phyloP scores from a whole-genome alignment of 345 rosid genomes.

The Clarkia xantiana region DNA sequence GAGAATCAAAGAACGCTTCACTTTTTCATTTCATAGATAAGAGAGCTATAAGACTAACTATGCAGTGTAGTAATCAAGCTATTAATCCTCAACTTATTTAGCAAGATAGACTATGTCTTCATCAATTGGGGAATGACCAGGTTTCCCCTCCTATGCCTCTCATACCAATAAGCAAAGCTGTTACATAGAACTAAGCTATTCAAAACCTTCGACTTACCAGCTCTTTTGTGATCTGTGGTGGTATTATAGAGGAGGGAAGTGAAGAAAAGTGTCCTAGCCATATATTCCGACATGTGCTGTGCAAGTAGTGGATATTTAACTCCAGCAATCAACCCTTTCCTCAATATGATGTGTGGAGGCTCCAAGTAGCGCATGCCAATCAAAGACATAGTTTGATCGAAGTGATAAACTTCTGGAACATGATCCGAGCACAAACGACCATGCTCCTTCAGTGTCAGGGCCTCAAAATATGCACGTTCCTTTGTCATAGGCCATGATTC shows the following conservation, averaged over 20 bases:
- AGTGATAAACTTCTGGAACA: constrained; percentile 92
- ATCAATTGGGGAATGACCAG: too few relatives aligned
- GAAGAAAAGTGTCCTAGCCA: constrained; percentile 73
- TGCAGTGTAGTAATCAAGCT: too few relatives aligned
- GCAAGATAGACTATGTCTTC: too few relatives aligned
- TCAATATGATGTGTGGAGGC: constrained; percentile 85
- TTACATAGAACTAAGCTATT: too few relatives aligned
- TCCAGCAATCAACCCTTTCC: constrained; percentile 89
- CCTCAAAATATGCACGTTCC: constrained; percentile 87
- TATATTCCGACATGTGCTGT: constrained; percentile 62
- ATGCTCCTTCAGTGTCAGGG: constrained; percentile 46
- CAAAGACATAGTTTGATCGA: constrained; percentile 78
- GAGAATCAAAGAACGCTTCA: too few relatives aligned
- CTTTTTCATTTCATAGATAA: too few relatives aligned
- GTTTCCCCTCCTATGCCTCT: too few relatives aligned
- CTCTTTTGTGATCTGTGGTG: constrained; percentile 68
- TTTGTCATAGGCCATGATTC: constrained; percentile 97
- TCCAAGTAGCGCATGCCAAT: constrained; percentile 87
- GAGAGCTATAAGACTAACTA: too few relatives aligned
- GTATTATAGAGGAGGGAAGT: constrained; percentile 64
- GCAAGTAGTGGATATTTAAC: constrained; percentile 63
- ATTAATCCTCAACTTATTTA: too few relatives aligned
- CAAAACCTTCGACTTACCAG: constrained; percentile 45
- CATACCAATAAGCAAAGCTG: too few relatives aligned
- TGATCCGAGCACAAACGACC: constrained; percentile 51